Base-by-base conservation (phyloP, 2,329 filamentous ascomycete species). In the Claviceps africana region DNA sequence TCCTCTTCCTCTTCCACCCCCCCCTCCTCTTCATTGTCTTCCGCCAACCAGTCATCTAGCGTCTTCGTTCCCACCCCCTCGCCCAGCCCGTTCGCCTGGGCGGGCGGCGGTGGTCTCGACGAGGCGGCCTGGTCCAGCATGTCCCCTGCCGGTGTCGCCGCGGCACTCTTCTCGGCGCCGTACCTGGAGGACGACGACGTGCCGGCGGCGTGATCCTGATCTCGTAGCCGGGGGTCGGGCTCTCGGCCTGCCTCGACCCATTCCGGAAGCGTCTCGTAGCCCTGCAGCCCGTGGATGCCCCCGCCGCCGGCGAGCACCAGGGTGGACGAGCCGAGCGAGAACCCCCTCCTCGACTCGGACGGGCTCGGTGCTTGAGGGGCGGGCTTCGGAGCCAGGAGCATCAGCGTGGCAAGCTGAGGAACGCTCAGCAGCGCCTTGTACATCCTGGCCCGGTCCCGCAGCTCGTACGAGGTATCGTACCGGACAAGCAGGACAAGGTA, bases 381-480 rank as follows among this genome's bases (percentile, higher is more conserved):
- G 0, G 93, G 91, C 65, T 98, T 98, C 0, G 93, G 90, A 0
- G 93, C 93, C 1, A 97, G 78, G 1, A 98, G 81, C 65, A 97
- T 85, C 15, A 98, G 75, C 1, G 86, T 89, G 2, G 93, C 93
- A 17, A 98, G 79, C 65, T 97, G 88, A 1, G 90, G 88, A 4
- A 86, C 82, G 4, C 81, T 77, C 2, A 98, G 79, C 1, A 98
- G 79, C 1, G 89, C 78, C 57, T 86, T 88, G 71, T 95, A 97
- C 55, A 96, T 78, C 33, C 93, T 82, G 2, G 90, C 83, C 25
- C 93, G 85, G 64, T 97, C 93, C 57, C 93, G 88, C 3, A 98
- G 80, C 63, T 97, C 90, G 67, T 95, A 98, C 1, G 90, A 96
- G 0, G 84, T 88, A 61, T 97, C 93, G 66, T 97, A 98, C 55